Evolutionary conservation across 73 alveolate genomes (phyloP), one percentile per base, ranked within the genome.

Genomic region (Paramecium caudatum): DNA sequence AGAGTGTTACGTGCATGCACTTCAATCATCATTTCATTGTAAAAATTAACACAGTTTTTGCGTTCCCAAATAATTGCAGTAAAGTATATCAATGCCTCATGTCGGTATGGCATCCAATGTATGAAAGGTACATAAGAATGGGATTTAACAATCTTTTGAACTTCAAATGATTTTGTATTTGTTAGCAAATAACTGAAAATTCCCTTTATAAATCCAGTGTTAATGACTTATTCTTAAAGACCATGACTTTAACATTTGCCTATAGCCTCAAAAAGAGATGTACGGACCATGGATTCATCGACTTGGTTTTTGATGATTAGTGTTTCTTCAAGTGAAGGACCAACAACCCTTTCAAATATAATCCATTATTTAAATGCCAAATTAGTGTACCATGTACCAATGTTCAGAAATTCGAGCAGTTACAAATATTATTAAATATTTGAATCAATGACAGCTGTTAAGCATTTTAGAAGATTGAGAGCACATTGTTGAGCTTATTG

Each of bases 101-200:
- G 86, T 69, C 86, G n/a, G 37, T 69, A 69, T 6, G 86, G 86
- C 86, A 69, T 69, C 86, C 86, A 69, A 39, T 69, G 86, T 21
- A 69, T 69, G 17, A 69, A 69, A 34, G 86, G 86, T 12, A 69
- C 86, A 69, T 69, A 69, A 4, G 86, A 34, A 39, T 69, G 62
- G 5, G 86, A 30, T 17, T 69, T 69, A 16, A 69, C 63, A 6
- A 69, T 69, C 37, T 69, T 69, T 33, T 69, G 37, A 15, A 69
- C 86, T 37, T 69, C 86, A 69, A 69, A 69, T 10, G 86, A 69
- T 69, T 10, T 69, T 21, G 55, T 34, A 17, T 69, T 69, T 17
- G 21, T 69, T n/a, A 69, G 25, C 0, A 69, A 21, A 69, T 69
- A 69, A 47, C 80, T 37, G 30, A 74, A 74, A 3, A 74, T 74